These are phyloP conservation scores for Lindgomyces ingoldianus DNA, from an alignment of 495 filamentous ascomycete genomes.

Conservation along the genomic window DNA sequence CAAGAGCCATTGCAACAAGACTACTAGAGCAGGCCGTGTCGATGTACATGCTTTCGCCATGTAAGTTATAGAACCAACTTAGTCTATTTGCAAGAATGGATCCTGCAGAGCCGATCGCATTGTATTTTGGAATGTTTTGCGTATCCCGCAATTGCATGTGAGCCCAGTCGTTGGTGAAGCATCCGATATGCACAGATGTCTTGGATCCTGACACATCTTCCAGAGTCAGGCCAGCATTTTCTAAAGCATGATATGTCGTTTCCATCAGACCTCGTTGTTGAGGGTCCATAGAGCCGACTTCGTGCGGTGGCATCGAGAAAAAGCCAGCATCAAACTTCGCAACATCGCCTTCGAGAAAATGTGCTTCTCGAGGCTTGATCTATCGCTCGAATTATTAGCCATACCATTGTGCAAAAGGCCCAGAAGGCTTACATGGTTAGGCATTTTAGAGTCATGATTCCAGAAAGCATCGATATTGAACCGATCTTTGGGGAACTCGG, in stretches of 20 bases:
- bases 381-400: background rate
- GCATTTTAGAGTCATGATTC: background rate
- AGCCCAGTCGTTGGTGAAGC: constrained; percentile 3
- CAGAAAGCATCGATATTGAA: constrained; percentile 15
- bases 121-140: no score
- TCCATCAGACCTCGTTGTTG: constrained; percentile 11
- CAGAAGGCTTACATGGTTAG: background rate
- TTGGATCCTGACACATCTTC: background rate
- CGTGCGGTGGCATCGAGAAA: constrained; percentile 5
- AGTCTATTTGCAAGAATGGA: constrained; percentile 1
- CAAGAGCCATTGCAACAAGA: no score
- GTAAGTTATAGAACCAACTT: constrained; percentile 8
- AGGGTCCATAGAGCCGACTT: constrained; percentile 14
- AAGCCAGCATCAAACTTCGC: constrained; percentile 13
- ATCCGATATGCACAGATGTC: constrained; percentile 10
- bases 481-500: constrained; percentile 1
- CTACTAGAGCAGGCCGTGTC: no score
- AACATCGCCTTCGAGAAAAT: constrained; percentile 6
- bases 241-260: constrained; percentile 8
- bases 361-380: background rate
- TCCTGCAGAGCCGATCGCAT: no score
- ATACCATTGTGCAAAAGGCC: background rate
- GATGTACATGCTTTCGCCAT: background rate
- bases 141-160: no score
- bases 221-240: constrained; percentile 16